Percentiles rank a stretch among this genome's conserved stretches.
Conservation (phyloP, 148 eudicot genomes). For the Cornus florida region DNA sequence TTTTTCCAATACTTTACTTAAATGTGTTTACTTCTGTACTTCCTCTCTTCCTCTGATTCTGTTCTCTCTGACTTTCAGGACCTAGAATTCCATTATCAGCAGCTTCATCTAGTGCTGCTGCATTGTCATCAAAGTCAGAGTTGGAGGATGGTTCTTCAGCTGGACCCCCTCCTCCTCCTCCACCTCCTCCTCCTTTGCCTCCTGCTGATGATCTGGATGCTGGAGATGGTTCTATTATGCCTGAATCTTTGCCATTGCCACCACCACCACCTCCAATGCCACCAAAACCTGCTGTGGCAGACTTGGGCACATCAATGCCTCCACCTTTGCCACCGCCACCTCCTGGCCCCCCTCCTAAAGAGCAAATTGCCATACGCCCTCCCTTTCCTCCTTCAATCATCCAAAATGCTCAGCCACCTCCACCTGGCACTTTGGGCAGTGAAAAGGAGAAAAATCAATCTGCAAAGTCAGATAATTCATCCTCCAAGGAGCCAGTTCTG, state of each 20-base stretch:
- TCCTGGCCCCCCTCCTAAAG: constrained; percentile 78
- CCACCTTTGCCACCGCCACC: constrained; percentile 73
- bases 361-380: constrained; percentile 46
- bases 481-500: constrained; percentile 42
- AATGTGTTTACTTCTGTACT: neutral
- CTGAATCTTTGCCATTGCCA: constrained; percentile 68
- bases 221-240: constrained; percentile 32
- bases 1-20: neutral
- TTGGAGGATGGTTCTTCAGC: constrained; percentile 50
- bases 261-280: constrained; percentile 85
- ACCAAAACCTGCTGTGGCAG: constrained; percentile 52
- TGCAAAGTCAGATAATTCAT: constrained; percentile 42
- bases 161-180: constrained; percentile 50
- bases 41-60: constrained; percentile 3
- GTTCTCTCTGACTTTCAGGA: constrained; percentile 50
- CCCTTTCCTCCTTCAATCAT: constrained; percentile 49
- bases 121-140: constrained; percentile 43
- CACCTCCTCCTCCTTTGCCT: constrained; percentile 85
- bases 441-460: constrained; percentile 48
- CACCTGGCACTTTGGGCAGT: constrained; percentile 58
- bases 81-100: constrained; percentile 71
- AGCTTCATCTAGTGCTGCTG: constrained; percentile 53
- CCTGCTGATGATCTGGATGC: constrained; percentile 58
- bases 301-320: constrained; percentile 51
- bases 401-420: constrained; percentile 52